Conservation (phyloP, 2,329 filamentous ascomycete species). For the Colletotrichum australisinense region DNA sequence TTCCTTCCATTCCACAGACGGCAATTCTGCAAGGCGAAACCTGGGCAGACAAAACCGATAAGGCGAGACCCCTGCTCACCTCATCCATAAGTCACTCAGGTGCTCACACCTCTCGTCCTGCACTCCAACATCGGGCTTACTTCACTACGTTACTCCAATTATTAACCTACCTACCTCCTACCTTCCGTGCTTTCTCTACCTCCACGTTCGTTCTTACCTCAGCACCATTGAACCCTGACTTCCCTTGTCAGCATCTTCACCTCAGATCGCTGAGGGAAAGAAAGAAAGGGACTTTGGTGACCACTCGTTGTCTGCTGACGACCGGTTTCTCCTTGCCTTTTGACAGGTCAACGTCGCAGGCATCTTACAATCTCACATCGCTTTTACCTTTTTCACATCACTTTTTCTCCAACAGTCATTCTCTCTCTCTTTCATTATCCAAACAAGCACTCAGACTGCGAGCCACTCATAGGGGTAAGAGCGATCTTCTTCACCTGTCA, state of each 20-base stretch:
- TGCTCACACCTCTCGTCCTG: too few species aligned
- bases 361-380: background rate
- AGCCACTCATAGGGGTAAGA: background rate
- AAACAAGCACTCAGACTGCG: background rate
- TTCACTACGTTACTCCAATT: background rate
- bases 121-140: background rate
- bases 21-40: background rate
- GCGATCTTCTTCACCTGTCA: background rate
- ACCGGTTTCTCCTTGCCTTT: background rate
- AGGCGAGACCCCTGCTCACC: background rate
- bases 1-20: background rate
- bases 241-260: background rate
- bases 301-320: background rate
- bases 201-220: background rate
- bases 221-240: background rate
- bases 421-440: background rate
- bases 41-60: background rate
- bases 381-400: background rate
- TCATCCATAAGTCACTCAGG: too few species aligned
- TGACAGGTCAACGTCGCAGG: background rate
- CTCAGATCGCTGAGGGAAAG: background rate
- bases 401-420: background rate
- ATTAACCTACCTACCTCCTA: background rate
- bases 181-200: too few species aligned
- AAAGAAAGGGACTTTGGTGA: background rate